Base-by-base conservation (phyloP, 768 basidiomycete genomes). In the Boletellus ananiceps region DNA sequence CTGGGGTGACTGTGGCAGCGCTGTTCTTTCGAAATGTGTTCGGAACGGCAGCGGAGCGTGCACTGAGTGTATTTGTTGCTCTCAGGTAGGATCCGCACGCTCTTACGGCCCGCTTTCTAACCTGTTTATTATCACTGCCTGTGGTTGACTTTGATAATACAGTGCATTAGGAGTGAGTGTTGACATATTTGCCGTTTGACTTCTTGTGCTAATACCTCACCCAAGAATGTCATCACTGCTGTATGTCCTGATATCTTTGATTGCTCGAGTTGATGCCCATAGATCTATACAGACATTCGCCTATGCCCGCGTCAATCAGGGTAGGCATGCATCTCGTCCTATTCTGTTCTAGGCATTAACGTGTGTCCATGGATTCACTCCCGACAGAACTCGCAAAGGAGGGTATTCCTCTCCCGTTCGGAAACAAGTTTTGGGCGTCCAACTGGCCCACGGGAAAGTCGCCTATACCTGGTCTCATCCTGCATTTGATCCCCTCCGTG, bases 11-110 rank as follows among this genome's bases (percentile, higher is more conserved):
- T 0, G 80, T 83, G 15, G 82, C 82, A 3, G 70, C 78, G 0
- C 58, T 83, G 31, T 83, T 82, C 60, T 83, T 83, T 61, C 57
- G 67, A 46, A 78, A 80, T 15, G 81, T 83, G 8, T 83, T 83
- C 43, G 81, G 82, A 5, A 54, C 58, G 0, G 50, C 68, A 4
- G 81, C 82, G 0, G 71, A 81, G 60, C 74, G 71, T 56, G 80
- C 78, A 3, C 58, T 83, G 15, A 74, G 78, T 2, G 79, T 76
- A 1, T 78, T 82, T 39, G 73, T 83, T 35, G 80, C 80, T 8
- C 63, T 82, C 18, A 80, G 80, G 80, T 79, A 29, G 0, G 47
- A n/a, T 19, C 4, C 19, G 19, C 1, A 9, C 7, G 1, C 46
- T 3, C 36, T 23, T 2, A 16, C 21, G 2, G 15, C 7, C 32